These are phyloP conservation scores for Gonapodya sp. DNA, from an alignment of 192 early-diverging fungal species.

Conservation along the genomic window DNA sequence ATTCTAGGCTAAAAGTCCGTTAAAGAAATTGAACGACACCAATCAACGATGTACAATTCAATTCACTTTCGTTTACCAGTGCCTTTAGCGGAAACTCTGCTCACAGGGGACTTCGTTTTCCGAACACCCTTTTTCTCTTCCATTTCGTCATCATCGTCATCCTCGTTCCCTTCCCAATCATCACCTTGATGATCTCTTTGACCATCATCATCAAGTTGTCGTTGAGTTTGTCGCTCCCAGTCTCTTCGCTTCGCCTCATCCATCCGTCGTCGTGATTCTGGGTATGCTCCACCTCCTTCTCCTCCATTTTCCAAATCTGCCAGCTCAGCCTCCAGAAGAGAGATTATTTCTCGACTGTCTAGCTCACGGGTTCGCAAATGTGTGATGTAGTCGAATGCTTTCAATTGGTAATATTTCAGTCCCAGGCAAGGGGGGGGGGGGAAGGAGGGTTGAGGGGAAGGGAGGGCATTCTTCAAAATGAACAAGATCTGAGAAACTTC, in stretches of 20 bases:
- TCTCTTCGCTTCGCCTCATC: not conserved
- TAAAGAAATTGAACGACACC: not conserved
- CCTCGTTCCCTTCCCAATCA: not conserved
- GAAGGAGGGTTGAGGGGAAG: too few species aligned
- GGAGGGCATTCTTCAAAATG: not conserved
- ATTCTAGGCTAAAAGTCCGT: too few species aligned
- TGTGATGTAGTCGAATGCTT: not conserved
- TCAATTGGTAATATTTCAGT: not conserved
- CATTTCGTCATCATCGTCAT: not conserved
- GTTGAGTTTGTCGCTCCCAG: not conserved
- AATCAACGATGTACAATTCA: not conserved
- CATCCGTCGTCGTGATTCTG: not conserved
- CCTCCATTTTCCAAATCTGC: not conserved
- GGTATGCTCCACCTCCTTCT: not conserved
- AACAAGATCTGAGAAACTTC: too few species aligned
- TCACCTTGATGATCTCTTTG: not conserved
- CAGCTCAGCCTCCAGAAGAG: not conserved
- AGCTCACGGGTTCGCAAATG: not conserved
- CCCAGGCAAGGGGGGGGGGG: too few species aligned
- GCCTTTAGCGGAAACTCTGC: not conserved
- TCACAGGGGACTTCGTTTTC: not conserved
- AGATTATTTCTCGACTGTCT: not conserved
- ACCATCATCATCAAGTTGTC: not conserved
- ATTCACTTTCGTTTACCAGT: not conserved
- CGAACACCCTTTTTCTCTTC: not conserved